phyloP scores from a whole-genome alignment of 345 rosid genomes.

The Populus ilicifolia region DNA sequence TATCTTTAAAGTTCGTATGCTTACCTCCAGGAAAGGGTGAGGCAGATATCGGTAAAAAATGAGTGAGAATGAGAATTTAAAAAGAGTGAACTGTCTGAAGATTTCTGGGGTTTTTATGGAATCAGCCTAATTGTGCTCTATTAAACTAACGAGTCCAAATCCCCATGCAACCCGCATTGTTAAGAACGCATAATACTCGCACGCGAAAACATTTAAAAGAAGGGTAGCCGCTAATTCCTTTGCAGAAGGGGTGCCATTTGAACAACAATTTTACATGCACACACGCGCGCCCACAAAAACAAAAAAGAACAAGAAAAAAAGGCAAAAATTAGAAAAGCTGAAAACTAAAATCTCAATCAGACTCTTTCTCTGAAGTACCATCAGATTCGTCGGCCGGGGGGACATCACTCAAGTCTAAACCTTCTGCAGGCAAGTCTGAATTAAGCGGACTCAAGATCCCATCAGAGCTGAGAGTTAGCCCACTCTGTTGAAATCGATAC shows the following conservation, averaged over 20 bases:
- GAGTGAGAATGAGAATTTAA: not conserved
- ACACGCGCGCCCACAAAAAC: not conserved
- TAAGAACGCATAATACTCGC: not conserved
- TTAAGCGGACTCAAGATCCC: conserved; percentile 70
- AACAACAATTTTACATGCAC: not conserved
- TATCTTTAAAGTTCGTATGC: not conserved
- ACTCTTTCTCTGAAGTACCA: conserved; percentile 2
- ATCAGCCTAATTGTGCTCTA: not conserved
- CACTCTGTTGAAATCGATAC: conserved; percentile 48
- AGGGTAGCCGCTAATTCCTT: not conserved
- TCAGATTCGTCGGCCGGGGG: conserved; percentile 33
- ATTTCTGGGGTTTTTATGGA: not conserved
- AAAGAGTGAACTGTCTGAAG: not conserved
- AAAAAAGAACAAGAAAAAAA: not conserved
- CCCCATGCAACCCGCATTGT: not conserved
- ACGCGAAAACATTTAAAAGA: not conserved
- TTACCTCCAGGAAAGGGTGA: not conserved
- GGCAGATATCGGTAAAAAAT: not conserved
- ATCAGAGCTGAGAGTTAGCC: conserved; percentile 68
- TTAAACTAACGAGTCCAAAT: not conserved
- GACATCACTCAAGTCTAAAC: conserved; percentile 61
- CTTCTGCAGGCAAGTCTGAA: conserved; percentile 75
- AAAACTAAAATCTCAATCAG: not conserved
- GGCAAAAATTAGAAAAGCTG: not conserved
- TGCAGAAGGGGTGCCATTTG: not conserved